phyloP scores from a whole-genome alignment of 768 basidiomycete species.

The Cantharellus anzutake region DNA sequence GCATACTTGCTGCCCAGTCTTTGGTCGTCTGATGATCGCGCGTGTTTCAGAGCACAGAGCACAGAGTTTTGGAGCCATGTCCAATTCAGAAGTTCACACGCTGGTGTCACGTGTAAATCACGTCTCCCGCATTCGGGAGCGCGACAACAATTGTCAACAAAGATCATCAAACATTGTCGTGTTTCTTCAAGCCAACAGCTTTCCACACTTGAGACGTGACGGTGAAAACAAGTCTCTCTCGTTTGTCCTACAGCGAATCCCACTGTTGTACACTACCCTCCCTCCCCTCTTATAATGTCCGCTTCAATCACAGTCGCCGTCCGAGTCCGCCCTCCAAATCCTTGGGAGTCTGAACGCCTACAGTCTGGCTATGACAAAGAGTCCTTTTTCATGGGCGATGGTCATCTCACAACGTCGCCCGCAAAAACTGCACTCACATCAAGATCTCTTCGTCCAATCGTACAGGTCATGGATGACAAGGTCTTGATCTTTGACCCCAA shows the following conservation, averaged over 20 bases:
- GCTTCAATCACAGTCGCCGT: slow-evolving; percentile 21
- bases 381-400: slow-evolving; percentile 57
- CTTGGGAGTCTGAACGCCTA: slow-evolving; percentile 70
- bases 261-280: neutral
- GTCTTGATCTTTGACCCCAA: slow-evolving; percentile 93
- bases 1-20: slow-evolving; percentile 96
- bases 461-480: slow-evolving; percentile 84
- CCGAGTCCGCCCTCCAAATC: slow-evolving; percentile 73
- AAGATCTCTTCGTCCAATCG: slow-evolving; percentile 39
- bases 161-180: neutral
- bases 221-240: neutral
- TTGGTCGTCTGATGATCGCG: slow-evolving; percentile 85
- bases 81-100: neutral
- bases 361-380: slow-evolving; percentile 44
- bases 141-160: neutral
- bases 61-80: slow-evolving; percentile 69
- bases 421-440: slow-evolving; percentile 11
- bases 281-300: neutral
- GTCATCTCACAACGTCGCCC: slow-evolving; percentile 52
- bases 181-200: neutral
- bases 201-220: neutral
- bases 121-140: neutral
- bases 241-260: neutral
- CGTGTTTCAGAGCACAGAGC: slow-evolving; percentile 53
- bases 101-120: neutral